Evolutionary conservation across 164 flowering plant genomes (phyloP).

Genomic region (Vitis amurensis): DNA sequence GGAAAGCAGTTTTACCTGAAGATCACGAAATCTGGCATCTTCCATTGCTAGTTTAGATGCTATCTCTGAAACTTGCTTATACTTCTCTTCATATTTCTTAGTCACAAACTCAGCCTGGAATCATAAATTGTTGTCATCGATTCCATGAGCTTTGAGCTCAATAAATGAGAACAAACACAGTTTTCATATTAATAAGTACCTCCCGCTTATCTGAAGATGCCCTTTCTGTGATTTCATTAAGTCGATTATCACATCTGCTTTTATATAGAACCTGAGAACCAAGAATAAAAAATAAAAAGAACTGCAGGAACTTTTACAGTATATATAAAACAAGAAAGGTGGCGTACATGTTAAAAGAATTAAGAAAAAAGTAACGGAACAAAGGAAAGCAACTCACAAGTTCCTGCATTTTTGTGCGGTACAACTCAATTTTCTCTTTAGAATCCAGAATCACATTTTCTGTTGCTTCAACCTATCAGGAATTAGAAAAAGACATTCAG

Average conservation of each 20-base stretch:
- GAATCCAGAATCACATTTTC: constrained; percentile 59
- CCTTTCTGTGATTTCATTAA: constrained; percentile 90
- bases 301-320: too few relatives aligned
- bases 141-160: neutral
- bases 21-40: constrained; percentile 88
- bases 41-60: constrained; percentile 87
- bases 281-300: neutral
- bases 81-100: constrained; percentile 96
- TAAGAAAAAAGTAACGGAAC: neutral
- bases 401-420: constrained; percentile 76
- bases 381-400: constrained; percentile 54
- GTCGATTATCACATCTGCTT: constrained; percentile 91
- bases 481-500: neutral
- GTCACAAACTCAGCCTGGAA: constrained; percentile 69
- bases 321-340: neutral
- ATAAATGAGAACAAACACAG: neutral
- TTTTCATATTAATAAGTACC: constrained; percentile 39
- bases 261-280: constrained; percentile 69
- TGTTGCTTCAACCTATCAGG: constrained; percentile 40
- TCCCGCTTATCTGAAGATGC: constrained; percentile 81
- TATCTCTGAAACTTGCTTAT: constrained; percentile 86
- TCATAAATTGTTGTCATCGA: constrained; percentile 5
- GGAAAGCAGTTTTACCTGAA: constrained; percentile 51
- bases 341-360: neutral
- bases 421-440: constrained; percentile 66